Evolutionary conservation across 2,329 filamentous ascomycete species (phyloP).

Genomic region (Periconia sp.): DNA sequence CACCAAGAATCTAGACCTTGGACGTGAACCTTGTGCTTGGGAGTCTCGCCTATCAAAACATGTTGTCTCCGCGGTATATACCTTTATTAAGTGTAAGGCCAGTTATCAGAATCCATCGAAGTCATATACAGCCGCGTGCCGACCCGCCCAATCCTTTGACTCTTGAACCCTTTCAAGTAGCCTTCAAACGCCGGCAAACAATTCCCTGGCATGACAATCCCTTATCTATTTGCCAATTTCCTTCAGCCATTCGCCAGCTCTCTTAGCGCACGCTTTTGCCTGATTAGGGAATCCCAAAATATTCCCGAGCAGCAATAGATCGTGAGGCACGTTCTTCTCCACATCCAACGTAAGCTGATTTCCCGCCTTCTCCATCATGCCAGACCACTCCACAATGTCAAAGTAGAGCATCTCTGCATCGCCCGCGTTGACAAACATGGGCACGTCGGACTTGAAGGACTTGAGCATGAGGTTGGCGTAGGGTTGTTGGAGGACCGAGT

Average conservation of each 20-base stretch:
- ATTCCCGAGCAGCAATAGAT: constrained; percentile 51
- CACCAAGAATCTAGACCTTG: too few species aligned
- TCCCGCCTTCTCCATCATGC: constrained; percentile 46
- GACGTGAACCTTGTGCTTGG: too few species aligned
- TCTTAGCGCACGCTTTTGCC: constrained; percentile 39
- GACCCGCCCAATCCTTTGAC: too few species aligned
- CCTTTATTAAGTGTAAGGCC: too few species aligned
- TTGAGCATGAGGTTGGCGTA: constrained; percentile 48
- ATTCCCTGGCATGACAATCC: too few species aligned
- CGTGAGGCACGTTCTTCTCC: constrained; percentile 52
- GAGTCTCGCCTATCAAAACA: too few species aligned
- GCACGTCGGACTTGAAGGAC: constrained; percentile 48
- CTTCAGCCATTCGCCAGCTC: constrained; percentile 46
- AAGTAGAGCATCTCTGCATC: constrained; percentile 51
- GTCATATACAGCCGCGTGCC: too few species aligned
- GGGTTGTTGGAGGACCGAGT: constrained; percentile 22
- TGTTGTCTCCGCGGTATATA: too few species aligned
- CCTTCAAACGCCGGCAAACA: too few species aligned
- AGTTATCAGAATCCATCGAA: too few species aligned
- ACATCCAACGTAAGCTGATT: constrained; percentile 52
- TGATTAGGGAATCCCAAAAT: constrained; percentile 52
- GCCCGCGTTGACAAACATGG: constrained; percentile 51
- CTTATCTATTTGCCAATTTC: constrained; percentile 14
- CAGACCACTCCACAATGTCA: constrained; percentile 47
- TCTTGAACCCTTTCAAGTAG: too few species aligned